Percentiles rank a stretch among this genome's conserved stretches.
Evolutionary conservation across 148 eudicot genomes (phyloP).

Genomic region (Amaranthus palmeri): DNA sequence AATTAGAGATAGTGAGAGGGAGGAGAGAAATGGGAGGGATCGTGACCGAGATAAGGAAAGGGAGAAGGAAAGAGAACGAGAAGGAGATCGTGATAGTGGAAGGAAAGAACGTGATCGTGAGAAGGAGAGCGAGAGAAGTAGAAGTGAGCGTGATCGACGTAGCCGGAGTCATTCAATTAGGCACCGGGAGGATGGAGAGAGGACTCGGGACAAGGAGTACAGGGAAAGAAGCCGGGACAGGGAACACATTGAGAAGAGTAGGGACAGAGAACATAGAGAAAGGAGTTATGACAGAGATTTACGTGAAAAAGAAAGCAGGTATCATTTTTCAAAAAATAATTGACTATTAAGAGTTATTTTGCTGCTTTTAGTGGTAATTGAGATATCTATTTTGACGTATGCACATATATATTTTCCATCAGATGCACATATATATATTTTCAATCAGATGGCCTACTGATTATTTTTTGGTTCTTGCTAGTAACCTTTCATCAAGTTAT

Average conservation of each 20-base stretch:
- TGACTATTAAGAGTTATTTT: not conserved
- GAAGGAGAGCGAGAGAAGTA: constrained; percentile 32
- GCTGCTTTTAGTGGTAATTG: not conserved
- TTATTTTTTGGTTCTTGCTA: not conserved
- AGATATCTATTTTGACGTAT: not conserved
- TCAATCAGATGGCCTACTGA: not conserved
- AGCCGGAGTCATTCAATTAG: constrained; percentile 49
- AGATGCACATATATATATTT: not conserved
- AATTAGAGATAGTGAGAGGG: constrained; percentile 33
- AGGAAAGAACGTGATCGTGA: constrained; percentile 35
- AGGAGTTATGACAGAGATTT: constrained; percentile 18
- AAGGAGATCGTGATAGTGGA: constrained; percentile 35
- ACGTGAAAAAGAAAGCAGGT: constrained; percentile 34
- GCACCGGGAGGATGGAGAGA: constrained; percentile 41
- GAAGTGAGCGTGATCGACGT: constrained; percentile 36
- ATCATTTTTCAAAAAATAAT: not conserved
- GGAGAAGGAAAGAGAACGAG: constrained; percentile 32
- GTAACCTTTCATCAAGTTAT: not conserved
- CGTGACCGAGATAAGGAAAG: constrained; percentile 32
- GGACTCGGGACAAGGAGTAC: constrained; percentile 31
- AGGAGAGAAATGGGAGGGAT: constrained; percentile 24
- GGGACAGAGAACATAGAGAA: constrained; percentile 28
- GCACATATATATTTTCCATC: not conserved
- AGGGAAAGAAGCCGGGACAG: constrained; percentile 44
- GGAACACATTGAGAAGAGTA: constrained; percentile 29